Conservation (phyloP, 2,329 filamentous ascomycete species). For the Penicillium aurantiogriseum region DNA sequence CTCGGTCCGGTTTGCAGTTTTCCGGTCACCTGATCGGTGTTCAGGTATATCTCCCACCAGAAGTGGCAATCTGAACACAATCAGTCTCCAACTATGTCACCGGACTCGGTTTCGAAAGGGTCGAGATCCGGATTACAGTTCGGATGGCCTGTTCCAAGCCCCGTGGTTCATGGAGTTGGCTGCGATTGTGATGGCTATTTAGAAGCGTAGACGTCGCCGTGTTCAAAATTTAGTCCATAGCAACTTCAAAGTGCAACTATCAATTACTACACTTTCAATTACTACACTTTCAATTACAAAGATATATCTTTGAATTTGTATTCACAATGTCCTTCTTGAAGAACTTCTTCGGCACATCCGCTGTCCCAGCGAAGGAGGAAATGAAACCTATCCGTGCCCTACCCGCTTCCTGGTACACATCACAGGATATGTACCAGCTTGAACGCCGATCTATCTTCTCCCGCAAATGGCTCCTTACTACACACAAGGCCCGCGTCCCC, state of each 20-base stretch:
- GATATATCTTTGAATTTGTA: neutral
- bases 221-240: constrained; percentile 12
- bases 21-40: constrained; percentile 27
- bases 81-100: constrained; percentile 11
- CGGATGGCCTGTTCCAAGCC: constrained; percentile 6
- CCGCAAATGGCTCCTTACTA: constrained; percentile 48
- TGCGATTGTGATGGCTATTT: constrained; percentile 20
- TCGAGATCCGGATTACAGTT: constrained; percentile 8
- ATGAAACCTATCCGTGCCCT: constrained; percentile 44
- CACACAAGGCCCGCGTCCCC: constrained; percentile 46
- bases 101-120: constrained; percentile 14
- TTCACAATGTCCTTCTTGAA: constrained; percentile 29
- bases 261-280: neutral
- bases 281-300: neutral
- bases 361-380: constrained; percentile 20
- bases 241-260: constrained; percentile 6
- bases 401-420: constrained; percentile 53
- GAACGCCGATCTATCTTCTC: constrained; percentile 59
- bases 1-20: constrained; percentile 16
- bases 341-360: constrained; percentile 30
- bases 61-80: constrained; percentile 19
- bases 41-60: constrained; percentile 18
- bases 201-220: constrained; percentile 16
- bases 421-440: constrained; percentile 51
- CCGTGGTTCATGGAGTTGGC: constrained; percentile 11